These are phyloP conservation scores for Aspergillus conjunctus DNA, from an alignment of 495 filamentous ascomycete genomes.

Conservation along the genomic window DNA sequence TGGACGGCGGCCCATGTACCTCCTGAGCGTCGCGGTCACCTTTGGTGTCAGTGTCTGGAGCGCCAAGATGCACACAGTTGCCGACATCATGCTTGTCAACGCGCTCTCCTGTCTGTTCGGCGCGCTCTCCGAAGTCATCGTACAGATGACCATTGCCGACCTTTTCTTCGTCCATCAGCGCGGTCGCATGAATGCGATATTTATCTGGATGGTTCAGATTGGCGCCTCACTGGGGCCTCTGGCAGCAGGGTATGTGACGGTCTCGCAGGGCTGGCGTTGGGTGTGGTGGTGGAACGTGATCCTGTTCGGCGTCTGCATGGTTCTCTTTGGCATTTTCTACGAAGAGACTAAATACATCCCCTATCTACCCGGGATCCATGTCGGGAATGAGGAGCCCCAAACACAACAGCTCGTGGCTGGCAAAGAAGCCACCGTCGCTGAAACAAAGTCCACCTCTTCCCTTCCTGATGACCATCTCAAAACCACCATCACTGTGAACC, in stretches of 20 bases:
- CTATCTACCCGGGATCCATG: too few relatives aligned
- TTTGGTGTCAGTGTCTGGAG: conserved; percentile 42
- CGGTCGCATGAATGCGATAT: conserved; percentile 44
- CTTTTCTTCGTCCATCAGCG: conserved; percentile 54
- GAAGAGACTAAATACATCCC: conserved; percentile 50
- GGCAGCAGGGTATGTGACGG: conserved; percentile 46
- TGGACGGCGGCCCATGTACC: conserved; percentile 48
- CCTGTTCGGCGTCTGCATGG: conserved; percentile 41
- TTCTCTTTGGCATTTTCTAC: conserved; percentile 42
- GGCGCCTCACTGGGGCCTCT: conserved; percentile 45
- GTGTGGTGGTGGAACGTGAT: conserved; percentile 56
- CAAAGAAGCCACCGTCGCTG: background rate
- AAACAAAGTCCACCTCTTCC: too few relatives aligned
- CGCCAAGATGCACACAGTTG: conserved; percentile 34
- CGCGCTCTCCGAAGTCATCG: conserved; percentile 43
- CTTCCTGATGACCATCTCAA: too few relatives aligned
- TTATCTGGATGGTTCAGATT: conserved; percentile 35
- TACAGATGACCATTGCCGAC: conserved; percentile 51
- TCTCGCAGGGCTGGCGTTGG: conserved; percentile 52
- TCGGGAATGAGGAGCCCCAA: too few relatives aligned
- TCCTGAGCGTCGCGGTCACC: conserved; percentile 38
- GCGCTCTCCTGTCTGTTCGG: conserved; percentile 38
- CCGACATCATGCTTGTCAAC: conserved; percentile 40
- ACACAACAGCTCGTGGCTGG: too few relatives aligned
- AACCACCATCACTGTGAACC: too few relatives aligned